These are phyloP conservation scores for Penstemon davidsonii DNA, from an alignment of 257 asterid genomes.

Conservation along the genomic window DNA sequence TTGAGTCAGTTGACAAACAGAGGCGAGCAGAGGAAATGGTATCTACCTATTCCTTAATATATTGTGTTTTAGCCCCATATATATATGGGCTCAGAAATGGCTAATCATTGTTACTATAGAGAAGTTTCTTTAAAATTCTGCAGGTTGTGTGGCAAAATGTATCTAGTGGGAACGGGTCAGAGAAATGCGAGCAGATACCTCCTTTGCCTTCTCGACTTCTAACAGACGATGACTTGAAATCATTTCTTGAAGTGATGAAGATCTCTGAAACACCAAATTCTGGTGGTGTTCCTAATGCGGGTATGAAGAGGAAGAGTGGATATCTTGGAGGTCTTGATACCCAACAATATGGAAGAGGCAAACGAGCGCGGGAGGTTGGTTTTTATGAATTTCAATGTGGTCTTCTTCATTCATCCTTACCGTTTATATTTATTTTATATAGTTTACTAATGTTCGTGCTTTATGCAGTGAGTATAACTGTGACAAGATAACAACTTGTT, in stretches of 20 bases:
- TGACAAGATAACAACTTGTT: conserved; percentile 2
- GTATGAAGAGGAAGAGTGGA: conserved; percentile 78
- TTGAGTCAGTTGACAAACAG: conserved; percentile 82
- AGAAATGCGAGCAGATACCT: conserved; percentile 52
- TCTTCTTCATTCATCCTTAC: conserved; percentile 17
- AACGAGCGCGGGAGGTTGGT: conserved; percentile 95
- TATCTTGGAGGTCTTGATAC: conserved; percentile 84
- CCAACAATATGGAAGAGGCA: conserved; percentile 98
- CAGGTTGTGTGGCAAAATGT: conserved; percentile 79
- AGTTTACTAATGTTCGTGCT: conserved; percentile 13
- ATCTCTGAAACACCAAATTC: conserved; percentile 56
- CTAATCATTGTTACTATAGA: conserved; percentile 22
- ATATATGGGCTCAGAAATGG: conserved; percentile 17
- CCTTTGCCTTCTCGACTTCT: conserved; percentile 88
- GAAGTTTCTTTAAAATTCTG: conserved; percentile 21
- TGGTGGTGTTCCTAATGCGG: conserved; percentile 49
- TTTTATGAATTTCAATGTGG: conserved; percentile 25
- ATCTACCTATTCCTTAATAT: conserved; percentile 28
- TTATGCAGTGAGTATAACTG: conserved; percentile 12
- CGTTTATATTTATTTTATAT: background rate
- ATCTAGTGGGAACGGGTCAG: conserved; percentile 44
- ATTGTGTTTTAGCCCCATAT: conserved; percentile 16
- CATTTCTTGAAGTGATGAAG: conserved; percentile 88
- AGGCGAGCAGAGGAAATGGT: conserved; percentile 89
- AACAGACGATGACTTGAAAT: conserved; percentile 72